These are phyloP conservation scores for Warburgia ugandensis DNA, from an alignment of 164 flowering plant genomes.

Conservation along the genomic window DNA sequence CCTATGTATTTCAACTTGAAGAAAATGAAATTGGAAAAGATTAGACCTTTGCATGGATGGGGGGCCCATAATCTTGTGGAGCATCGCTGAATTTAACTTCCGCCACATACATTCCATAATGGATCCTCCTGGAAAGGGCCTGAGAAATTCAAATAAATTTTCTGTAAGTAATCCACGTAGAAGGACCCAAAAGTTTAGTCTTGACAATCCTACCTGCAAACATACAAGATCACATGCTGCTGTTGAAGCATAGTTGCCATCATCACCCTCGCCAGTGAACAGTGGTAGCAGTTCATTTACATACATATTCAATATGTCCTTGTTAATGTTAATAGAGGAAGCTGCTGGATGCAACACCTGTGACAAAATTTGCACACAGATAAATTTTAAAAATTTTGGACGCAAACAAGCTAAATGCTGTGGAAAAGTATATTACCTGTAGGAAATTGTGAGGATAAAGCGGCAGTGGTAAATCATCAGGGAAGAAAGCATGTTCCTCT, in stretches of 20 bases:
- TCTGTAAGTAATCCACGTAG: neutral
- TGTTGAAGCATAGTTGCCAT: slow-evolving; percentile 65
- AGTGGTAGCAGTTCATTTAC: slow-evolving; percentile 51
- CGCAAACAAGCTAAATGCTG: too few species aligned
- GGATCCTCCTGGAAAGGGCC: slow-evolving; percentile 89
- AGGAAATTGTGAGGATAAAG: slow-evolving; percentile 23
- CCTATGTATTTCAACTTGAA: neutral
- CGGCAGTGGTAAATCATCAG: slow-evolving; percentile 47
- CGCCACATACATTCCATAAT: slow-evolving; percentile 87
- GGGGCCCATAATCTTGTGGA: slow-evolving; percentile 58
- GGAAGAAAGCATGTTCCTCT: slow-evolving; percentile 85
- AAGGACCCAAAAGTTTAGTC: neutral
- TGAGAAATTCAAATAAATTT: slow-evolving; percentile 17
- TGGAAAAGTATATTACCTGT: too few species aligned
- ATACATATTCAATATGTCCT: slow-evolving; percentile 56
- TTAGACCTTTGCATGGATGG: slow-evolving; percentile 60
- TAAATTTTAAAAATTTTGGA: neutral
- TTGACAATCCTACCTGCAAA: slow-evolving; percentile 54
- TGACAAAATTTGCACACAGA: neutral
- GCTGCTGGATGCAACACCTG: slow-evolving; percentile 72
- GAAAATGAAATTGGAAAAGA: neutral
- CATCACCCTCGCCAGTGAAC: slow-evolving; percentile 54
- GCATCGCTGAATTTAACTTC: slow-evolving; percentile 72
- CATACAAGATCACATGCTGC: slow-evolving; percentile 57
- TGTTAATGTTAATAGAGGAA: slow-evolving; percentile 52